phyloP scores from a whole-genome alignment of 2,329 filamentous ascomycete species.

The Pyrenophora teres region DNA sequence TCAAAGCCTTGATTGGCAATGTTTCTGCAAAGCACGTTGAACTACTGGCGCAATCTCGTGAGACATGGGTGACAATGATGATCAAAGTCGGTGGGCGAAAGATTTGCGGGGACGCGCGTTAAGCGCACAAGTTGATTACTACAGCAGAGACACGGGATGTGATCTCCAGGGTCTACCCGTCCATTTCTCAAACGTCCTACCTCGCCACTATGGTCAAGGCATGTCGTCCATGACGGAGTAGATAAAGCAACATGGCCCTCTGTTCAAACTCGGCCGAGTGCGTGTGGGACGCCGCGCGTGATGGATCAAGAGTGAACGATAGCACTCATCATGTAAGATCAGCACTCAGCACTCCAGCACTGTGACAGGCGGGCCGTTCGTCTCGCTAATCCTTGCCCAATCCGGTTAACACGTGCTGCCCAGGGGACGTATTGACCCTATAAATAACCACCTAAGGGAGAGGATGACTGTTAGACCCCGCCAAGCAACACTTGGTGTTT shows the following conservation, averaged over 20 bases:
- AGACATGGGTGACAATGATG: constrained; percentile 1
- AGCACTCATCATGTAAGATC: constrained; percentile 3
- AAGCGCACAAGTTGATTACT: background rate
- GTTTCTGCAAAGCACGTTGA: constrained; percentile 13
- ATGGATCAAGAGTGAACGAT: background rate
- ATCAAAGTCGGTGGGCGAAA: constrained; percentile 4
- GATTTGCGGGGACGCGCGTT: constrained; percentile 19
- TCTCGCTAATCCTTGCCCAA: constrained; percentile 3
- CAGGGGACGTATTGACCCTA: background rate
- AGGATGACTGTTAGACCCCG: background rate
- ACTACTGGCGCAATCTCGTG: background rate
- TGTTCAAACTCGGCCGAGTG: too few relatives aligned
- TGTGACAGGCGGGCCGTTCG: constrained; percentile 8
- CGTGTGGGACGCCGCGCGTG: too few relatives aligned
- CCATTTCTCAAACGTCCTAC: background rate
- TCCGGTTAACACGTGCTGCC: background rate
- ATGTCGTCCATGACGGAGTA: too few relatives aligned
- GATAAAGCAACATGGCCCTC: too few relatives aligned
- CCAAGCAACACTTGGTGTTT: constrained; percentile 3
- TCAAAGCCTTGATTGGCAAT: constrained; percentile 21
- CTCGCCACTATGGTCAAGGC: too few relatives aligned
- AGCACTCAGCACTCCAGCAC: constrained; percentile 6
- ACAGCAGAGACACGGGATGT: background rate
- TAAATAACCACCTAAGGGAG: constrained; percentile 2
- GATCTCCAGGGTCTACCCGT: constrained; percentile 1